These are phyloP conservation scores for Rachicladosporium sp. DNA, from an alignment of 2,329 filamentous ascomycete species.

Conservation along the genomic window DNA sequence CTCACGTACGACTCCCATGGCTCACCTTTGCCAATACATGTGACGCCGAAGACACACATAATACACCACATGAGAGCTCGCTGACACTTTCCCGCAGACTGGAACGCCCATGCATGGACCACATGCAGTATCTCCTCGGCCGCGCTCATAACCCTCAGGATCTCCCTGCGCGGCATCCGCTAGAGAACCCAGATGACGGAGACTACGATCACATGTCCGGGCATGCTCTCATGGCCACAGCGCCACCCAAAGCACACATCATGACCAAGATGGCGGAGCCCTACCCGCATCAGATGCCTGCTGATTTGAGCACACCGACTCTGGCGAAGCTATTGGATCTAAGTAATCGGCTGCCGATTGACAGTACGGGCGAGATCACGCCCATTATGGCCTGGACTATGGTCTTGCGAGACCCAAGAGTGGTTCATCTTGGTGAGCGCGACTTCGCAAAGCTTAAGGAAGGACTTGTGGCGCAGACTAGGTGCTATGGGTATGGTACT, in stretches of 20 bases:
- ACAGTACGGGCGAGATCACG: slow-evolving; percentile 69
- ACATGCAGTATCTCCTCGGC: slow-evolving; percentile 67
- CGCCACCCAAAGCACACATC: slow-evolving; percentile 59
- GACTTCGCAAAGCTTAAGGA: slow-evolving; percentile 63
- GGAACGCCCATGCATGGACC: slow-evolving; percentile 87
- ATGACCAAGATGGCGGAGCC: slow-evolving; percentile 41
- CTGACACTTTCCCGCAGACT: slow-evolving; percentile 41
- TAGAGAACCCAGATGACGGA: slow-evolving; percentile 35
- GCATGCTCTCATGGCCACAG: slow-evolving; percentile 87
- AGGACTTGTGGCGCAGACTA: slow-evolving; percentile 65
- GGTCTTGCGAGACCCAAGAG: slow-evolving; percentile 59
- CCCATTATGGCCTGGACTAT: slow-evolving; percentile 92
- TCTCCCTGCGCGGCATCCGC: slow-evolving; percentile 23
- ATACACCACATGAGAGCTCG: too few species aligned
- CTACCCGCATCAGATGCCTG: slow-evolving; percentile 60
- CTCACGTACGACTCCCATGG: slow-evolving; percentile 59
- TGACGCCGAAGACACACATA: too few species aligned
- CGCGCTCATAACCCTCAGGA: slow-evolving; percentile 36
- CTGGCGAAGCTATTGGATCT: slow-evolving; percentile 73
- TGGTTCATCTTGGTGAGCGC: slow-evolving; percentile 46
- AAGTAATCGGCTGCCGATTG: slow-evolving; percentile 64
- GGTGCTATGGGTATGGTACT: slow-evolving; percentile 76
- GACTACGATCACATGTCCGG: slow-evolving; percentile 55
- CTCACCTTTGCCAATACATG: neutral
- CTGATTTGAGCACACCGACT: slow-evolving; percentile 60